Conservation (phyloP, 2,329 filamentous ascomycete species). For the Eurotiales sp. region DNA sequence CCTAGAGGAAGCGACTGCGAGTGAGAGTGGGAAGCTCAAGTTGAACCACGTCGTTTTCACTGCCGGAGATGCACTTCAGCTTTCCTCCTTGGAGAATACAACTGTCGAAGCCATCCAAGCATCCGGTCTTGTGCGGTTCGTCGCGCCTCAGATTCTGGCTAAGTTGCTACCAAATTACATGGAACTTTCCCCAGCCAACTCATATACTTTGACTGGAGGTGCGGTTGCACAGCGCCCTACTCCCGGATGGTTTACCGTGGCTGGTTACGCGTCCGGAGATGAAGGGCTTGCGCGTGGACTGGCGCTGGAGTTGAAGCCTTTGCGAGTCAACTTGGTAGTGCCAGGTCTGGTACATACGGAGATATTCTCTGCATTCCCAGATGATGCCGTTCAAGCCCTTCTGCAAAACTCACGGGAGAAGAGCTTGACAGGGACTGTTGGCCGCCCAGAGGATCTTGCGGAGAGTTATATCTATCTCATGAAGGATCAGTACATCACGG, state of each 20-base stretch:
- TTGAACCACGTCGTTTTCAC: slow-evolving; percentile 58
- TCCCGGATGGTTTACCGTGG: slow-evolving; percentile 29
- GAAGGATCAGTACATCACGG: slow-evolving; percentile 28
- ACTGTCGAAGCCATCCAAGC: slow-evolving; percentile 20
- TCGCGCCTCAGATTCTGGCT: slow-evolving; percentile 46
- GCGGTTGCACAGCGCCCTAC: slow-evolving; percentile 44
- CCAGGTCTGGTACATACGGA: slow-evolving; percentile 54
- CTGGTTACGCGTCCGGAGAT: slow-evolving; percentile 22
- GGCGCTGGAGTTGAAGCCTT: slow-evolving; percentile 60
- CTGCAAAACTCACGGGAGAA: slow-evolving; percentile 18
- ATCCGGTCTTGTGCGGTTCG: slow-evolving; percentile 30
- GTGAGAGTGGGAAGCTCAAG: not conserved
- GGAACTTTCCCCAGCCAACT: slow-evolving; percentile 39
- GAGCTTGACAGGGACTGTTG: slow-evolving; percentile 34
- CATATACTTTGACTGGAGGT: slow-evolving; percentile 55
- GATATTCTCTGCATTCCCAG: slow-evolving; percentile 31
- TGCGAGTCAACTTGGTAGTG: slow-evolving; percentile 60
- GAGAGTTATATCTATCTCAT: slow-evolving; percentile 49
- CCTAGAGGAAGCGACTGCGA: slow-evolving; percentile 36
- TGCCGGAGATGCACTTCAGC: slow-evolving; percentile 48
- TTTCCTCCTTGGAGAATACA: slow-evolving; percentile 23
- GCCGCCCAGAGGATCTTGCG: slow-evolving; percentile 39
- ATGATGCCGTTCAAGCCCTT: slow-evolving; percentile 18
- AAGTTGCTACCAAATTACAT: slow-evolving; percentile 50
- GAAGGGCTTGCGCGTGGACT: slow-evolving; percentile 54